These are phyloP conservation scores for Juglanconis oblonga DNA, from an alignment of 2,329 filamentous ascomycete genomes.

Conservation along the genomic window DNA sequence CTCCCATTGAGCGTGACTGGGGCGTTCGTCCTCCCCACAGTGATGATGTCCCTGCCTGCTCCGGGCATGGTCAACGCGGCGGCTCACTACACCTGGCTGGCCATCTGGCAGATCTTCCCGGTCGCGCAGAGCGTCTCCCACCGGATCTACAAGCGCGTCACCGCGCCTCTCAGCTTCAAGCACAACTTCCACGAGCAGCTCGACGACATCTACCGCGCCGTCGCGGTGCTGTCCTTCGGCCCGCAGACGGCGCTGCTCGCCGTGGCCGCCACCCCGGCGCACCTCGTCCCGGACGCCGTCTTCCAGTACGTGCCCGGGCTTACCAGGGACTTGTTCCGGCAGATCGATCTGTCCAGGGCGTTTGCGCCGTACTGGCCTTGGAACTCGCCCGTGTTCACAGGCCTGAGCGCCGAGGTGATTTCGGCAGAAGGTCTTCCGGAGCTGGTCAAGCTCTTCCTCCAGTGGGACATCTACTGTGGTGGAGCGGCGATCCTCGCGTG, in stretches of 20 bases:
- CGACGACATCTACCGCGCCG: neutral
- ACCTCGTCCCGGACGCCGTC: slow-evolving; percentile 31
- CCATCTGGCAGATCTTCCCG: slow-evolving; percentile 50
- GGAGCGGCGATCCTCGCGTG: slow-evolving; percentile 41
- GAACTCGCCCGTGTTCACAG: slow-evolving; percentile 36
- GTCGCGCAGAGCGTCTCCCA: slow-evolving; percentile 41
- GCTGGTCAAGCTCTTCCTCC: slow-evolving; percentile 42
- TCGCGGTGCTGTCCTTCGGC: slow-evolving; percentile 33
- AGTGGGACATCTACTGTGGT: slow-evolving; percentile 47
- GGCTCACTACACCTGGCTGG: slow-evolving; percentile 45
- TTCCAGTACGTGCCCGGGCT: slow-evolving; percentile 38
- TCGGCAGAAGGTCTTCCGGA: slow-evolving; percentile 33
- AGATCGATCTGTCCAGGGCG: slow-evolving; percentile 26
- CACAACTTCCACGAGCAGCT: neutral
- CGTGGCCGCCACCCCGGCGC: slow-evolving; percentile 36
- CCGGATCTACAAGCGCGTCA: slow-evolving; percentile 25
- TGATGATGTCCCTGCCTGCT: slow-evolving; percentile 40
- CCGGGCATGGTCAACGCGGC: slow-evolving; percentile 34
- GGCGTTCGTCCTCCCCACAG: slow-evolving; percentile 41
- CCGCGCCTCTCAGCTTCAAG: neutral
- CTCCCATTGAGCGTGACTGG: slow-evolving; percentile 39
- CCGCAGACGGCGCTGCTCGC: slow-evolving; percentile 38
- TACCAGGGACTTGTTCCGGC: slow-evolving; percentile 22
- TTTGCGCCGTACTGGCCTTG: slow-evolving; percentile 28
- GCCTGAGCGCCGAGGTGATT: slow-evolving; percentile 29